phyloP scores from a whole-genome alignment of 164 flowering plant genomes.

The Paratinospora sagittata region DNA sequence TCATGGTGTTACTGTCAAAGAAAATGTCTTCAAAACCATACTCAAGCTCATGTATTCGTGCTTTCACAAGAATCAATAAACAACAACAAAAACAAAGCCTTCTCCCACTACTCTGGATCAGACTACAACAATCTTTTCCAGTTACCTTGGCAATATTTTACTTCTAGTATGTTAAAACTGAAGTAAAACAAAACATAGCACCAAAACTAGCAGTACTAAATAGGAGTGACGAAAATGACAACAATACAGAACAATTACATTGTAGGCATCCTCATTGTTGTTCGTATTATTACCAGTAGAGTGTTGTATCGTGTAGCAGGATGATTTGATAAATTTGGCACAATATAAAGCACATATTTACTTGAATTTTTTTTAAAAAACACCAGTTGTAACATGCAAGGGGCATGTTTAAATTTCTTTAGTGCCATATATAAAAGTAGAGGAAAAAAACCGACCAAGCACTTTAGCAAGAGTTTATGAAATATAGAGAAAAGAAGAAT shows the following conservation, averaged over 20 bases:
- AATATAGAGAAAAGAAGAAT: neutral
- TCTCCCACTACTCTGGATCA: neutral
- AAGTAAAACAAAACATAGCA: neutral
- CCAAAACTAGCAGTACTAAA: neutral
- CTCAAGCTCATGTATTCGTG: neutral
- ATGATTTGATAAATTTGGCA: neutral
- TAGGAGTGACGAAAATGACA: neutral
- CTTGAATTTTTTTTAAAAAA: neutral
- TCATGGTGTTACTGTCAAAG: neutral
- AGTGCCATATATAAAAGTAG: neutral
- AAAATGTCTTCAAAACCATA: neutral
- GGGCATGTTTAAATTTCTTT: too few relatives aligned
- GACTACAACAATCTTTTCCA: neutral
- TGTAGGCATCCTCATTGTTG: neutral
- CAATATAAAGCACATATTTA: neutral
- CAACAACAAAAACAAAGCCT: neutral
- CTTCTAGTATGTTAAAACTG: neutral
- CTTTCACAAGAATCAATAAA: neutral
- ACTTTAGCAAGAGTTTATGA: neutral
- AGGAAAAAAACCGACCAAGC: neutral
- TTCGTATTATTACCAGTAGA: neutral
- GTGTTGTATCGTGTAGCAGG: neutral
- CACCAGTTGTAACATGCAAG: neutral
- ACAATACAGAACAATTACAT: neutral
- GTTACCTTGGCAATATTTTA: neutral